Evolutionary conservation across 2,329 filamentous ascomycete genomes (phyloP), one percentile per base, ranked within the genome.

Genomic region (Knufia petricola): DNA sequence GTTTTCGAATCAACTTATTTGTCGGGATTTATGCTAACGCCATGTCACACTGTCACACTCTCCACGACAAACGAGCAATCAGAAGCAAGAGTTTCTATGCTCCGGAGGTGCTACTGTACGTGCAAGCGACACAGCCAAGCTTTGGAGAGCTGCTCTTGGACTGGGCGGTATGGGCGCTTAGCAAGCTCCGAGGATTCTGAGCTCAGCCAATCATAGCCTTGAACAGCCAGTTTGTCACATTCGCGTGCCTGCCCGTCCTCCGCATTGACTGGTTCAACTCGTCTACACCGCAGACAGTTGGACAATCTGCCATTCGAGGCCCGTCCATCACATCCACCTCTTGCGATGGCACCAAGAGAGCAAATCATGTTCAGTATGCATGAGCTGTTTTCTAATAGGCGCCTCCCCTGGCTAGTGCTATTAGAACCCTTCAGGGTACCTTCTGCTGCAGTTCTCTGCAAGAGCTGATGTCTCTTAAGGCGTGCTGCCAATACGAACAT

Each of bases 241-340:
- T 17, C n/a, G 21, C 32, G 19, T 20, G 12, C 12, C 15, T 39
- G 13, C n/a, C 34, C 23, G 32, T 30, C 15, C 44, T 26, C 17
- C 3, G 9, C 21, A 20, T 30, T 47, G 21, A 47, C 44, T 47
- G 44, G 44, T 30, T 21, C 24, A 15, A 28, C n/a, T 39, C 17
- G 6, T 4, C 21, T 13, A 7, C 34, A 23, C 30, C 17, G 31
- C 21, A 28, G 24, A 6, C 44, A 21, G 44, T 47, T 47, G 44
- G 44, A 47, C 44, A 47, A 30, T 19, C 19, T 13, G 12, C 34
- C 15, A 24, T 47, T 47, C 23, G 6, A 39, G 44, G 32, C 44
- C 24, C 34, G 32, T 19, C 21, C 34, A 47, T 47, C 44, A 47
- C 44, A 47, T 39, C 44, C 44, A 47, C 32, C 44, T 47, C 4